Evolutionary conservation across 208 protist species (phyloP), one percentile per base, ranked within the genome.

Genomic region (Lotmaria passim): DNA sequence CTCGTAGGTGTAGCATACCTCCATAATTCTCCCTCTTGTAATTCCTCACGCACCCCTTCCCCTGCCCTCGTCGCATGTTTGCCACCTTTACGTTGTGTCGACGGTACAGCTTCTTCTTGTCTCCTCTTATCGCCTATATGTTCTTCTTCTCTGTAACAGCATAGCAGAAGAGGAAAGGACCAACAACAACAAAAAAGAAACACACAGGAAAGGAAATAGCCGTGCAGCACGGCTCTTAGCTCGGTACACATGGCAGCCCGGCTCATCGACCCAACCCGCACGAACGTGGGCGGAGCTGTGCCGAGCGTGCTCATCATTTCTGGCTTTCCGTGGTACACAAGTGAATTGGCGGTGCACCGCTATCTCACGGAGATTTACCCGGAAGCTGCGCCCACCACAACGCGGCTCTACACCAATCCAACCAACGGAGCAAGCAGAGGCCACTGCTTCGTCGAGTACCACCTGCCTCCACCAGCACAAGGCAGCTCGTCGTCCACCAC

Each of bases 361-460:
- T 87, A 93, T 72, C 73, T 96, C 56, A 33, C 24, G n/a, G 53
- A 81, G 23, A 12, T 87, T 14, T 80, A 85, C 84, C 72, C 73
- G 7, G 47, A 51, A 36, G 75, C 59, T 0, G 33, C 69, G 8
- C 91, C 87, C 3, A 58, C 74, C 34, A 94, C 87, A 2, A 80
- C 73, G 44, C 82, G 91, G 4, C 77, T 94, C 17, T 96, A 96
- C 77, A 86, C 81, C 28, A 79, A 91, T 72, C 86, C 87, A 0
- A 64, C 78, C 0, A 96, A 94, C 75, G 91, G 91, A 30, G 64
- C 78, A 33, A 94, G 89, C 59, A 59, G 87, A 12, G 91, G 91
- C 19, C 72, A 85, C 64, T 91, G 85, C 78, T 92, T 96, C 39
- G 83, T 94, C 12, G 88, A 96, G 73, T 96, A 93, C 65, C 21